A percentile compares a stretch with the other conserved stretches of the same genome.
These are phyloP conservation scores for Cyathus striatus DNA, from an alignment of 768 basidiomycete species.

Conservation along the genomic window DNA sequence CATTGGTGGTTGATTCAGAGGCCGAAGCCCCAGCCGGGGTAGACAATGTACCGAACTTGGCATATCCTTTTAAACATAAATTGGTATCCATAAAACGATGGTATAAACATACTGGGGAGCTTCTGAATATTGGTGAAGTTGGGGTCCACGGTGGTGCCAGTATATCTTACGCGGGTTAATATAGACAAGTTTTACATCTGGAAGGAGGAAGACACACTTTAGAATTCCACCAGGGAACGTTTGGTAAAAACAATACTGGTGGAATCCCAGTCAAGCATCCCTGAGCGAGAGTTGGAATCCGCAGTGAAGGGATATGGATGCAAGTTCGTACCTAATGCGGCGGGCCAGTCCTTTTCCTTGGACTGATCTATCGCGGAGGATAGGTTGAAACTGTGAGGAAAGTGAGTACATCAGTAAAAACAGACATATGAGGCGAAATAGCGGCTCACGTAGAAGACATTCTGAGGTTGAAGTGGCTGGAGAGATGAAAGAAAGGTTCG, in stretches of 20 bases:
- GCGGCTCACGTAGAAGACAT: slow-evolving; percentile 43
- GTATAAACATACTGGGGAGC: slow-evolving; percentile 54
- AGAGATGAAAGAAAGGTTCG: slow-evolving; percentile 1
- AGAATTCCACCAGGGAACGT: slow-evolving; percentile 68
- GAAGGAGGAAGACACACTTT: slow-evolving; percentile 39
- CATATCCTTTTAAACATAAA: slow-evolving; percentile 46
- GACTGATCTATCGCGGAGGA: slow-evolving; percentile 49
- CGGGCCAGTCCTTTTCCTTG: slow-evolving; percentile 72
- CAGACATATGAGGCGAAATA: not conserved
- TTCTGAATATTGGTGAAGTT: slow-evolving; percentile 72
- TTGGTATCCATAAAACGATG: not conserved
- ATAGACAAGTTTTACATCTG: not conserved
- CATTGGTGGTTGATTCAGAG: slow-evolving; percentile 4
- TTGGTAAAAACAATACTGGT: slow-evolving; percentile 80
- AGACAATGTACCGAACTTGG: slow-evolving; percentile 59
- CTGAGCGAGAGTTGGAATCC: slow-evolving; percentile 23
- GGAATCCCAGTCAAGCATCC: slow-evolving; percentile 77
- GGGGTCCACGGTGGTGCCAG: slow-evolving; percentile 71
- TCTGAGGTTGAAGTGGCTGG: slow-evolving; percentile 4
- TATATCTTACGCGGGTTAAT: slow-evolving; percentile 43
- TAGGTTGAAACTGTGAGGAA: slow-evolving; percentile 49
- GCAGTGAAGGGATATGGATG: not conserved
- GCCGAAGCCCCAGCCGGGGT: slow-evolving; percentile 7
- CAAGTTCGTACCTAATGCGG: slow-evolving; percentile 51
- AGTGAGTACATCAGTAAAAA: not conserved